Conservation (phyloP, 352 stramenopile genomes). For the Thalassiosira mediterranea region DNA sequence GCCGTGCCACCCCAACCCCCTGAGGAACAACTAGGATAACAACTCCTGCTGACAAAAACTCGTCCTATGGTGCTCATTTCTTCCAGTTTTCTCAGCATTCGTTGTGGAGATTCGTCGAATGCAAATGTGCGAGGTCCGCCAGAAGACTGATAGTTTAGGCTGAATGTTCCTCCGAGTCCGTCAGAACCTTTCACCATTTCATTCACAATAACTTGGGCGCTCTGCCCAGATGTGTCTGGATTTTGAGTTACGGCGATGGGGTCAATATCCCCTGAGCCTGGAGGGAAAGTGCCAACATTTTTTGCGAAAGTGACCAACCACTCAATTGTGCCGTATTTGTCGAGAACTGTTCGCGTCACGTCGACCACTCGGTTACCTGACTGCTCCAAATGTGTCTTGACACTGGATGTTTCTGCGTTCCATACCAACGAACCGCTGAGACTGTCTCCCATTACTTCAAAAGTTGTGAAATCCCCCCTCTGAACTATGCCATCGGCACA, state of each 20-base stretch:
- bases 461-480: slow-evolving; percentile 88
- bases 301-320: slow-evolving; percentile 93
- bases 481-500: slow-evolving; percentile 86
- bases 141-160: slow-evolving; percentile 89
- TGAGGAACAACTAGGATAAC: slow-evolving; percentile 87
- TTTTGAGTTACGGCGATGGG: slow-evolving; percentile 74
- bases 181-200: slow-evolving; percentile 88
- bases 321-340: slow-evolving; percentile 93
- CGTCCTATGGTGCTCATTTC: slow-evolving; percentile 93
- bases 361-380: slow-evolving; percentile 83
- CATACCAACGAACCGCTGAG: slow-evolving; percentile 52
- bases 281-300: slow-evolving; percentile 89
- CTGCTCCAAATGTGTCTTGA: slow-evolving; percentile 81
- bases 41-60: slow-evolving; percentile 89
- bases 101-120: slow-evolving; percentile 88
- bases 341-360: slow-evolving; percentile 89
- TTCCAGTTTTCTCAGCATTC: slow-evolving; percentile 91
- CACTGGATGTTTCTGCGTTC: slow-evolving; percentile 63
- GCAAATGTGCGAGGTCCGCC: slow-evolving; percentile 83
- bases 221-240: slow-evolving; percentile 69
- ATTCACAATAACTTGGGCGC: slow-evolving; percentile 83
- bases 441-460: slow-evolving; percentile 86
- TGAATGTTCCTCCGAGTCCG: slow-evolving; percentile 89
- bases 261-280: slow-evolving; percentile 89
- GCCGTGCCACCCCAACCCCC: slow-evolving; percentile 91